Percentiles rank a stretch among this genome's conserved stretches.
Conservation (phyloP, 2,329 filamentous ascomycete genomes). For the Colletotrichum plurivorum region DNA sequence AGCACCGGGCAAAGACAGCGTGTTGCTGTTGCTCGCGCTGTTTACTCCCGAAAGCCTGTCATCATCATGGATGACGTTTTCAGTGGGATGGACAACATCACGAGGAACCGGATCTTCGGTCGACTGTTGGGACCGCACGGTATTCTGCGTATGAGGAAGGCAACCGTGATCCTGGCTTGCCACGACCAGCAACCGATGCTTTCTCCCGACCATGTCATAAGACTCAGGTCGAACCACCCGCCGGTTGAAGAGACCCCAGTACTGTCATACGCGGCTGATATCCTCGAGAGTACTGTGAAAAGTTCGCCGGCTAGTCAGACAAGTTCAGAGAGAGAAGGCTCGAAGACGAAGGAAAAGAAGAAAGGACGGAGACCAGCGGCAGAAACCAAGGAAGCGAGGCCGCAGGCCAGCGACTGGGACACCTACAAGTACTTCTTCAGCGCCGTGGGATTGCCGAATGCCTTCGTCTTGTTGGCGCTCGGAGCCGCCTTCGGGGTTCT, state of each 20-base stretch:
- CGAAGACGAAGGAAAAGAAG: neutral
- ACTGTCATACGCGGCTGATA: too few species aligned
- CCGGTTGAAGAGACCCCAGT: neutral
- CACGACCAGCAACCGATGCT: neutral
- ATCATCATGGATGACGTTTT: slow-evolving; percentile 1
- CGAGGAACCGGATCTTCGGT: neutral
- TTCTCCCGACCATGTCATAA: neutral
- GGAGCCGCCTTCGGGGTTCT: neutral
- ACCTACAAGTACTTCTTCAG: neutral
- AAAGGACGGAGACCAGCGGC: neutral
- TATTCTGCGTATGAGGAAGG: neutral
- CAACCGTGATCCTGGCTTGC: neutral
- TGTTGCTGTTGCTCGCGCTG: slow-evolving; percentile 3
- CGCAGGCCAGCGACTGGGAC: neutral
- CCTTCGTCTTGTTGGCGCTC: slow-evolving; percentile 50
- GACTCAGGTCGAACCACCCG: neutral
- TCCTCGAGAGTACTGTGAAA: too few species aligned
- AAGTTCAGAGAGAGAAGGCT: neutral
- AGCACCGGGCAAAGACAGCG: slow-evolving; percentile 8
- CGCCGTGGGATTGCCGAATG: neutral
- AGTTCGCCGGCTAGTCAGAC: too few species aligned
- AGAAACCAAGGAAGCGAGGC: neutral
- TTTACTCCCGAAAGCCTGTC: neutral
- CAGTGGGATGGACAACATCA: slow-evolving; percentile 2
- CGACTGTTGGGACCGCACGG: neutral